phyloP scores from a whole-genome alignment of 352 stramenopile genomes.

The Globisporangium cystogenes region DNA sequence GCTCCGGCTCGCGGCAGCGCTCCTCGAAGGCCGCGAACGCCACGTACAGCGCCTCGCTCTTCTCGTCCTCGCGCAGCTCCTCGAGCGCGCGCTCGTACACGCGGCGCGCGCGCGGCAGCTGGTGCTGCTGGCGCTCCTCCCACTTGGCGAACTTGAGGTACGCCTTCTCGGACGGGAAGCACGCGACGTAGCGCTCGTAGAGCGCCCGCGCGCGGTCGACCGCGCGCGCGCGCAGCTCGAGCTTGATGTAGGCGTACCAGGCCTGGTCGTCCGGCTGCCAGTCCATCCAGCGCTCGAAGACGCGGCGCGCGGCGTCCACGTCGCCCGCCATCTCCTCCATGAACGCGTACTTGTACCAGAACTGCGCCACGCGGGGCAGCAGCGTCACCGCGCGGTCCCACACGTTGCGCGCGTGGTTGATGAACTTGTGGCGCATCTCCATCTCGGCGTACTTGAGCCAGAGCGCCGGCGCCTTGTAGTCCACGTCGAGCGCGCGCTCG shows the following conservation, averaged over 20 bases:
- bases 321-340: conserved; percentile 99
- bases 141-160: conserved; percentile 99
- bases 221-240: conserved; percentile 93
- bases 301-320: conserved; percentile 86
- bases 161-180: conserved; percentile 83
- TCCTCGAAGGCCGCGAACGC: conserved; percentile 98
- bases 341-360: conserved; percentile 99
- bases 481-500: conserved; percentile 97
- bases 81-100: conserved; percentile 95
- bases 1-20: conserved; percentile 91
- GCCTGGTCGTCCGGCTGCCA: conserved; percentile 98
- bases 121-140: conserved; percentile 94
- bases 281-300: conserved; percentile 97
- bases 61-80: conserved; percentile 84
- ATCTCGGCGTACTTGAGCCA: conserved; percentile 99
- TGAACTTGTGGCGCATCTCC: conserved; percentile 99
- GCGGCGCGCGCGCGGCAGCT: conserved; percentile 89
- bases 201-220: conserved; percentile 84
- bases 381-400: conserved; percentile 93
- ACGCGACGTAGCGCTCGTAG: conserved; percentile 93
- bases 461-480: conserved; percentile 92
- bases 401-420: conserved; percentile 98
- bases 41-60: conserved; percentile 86
- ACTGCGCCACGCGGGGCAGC: conserved; percentile 94
- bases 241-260: conserved; percentile 98